phyloP scores from a whole-genome alignment of 345 rosid genomes.

The Brassica rapa region DNA sequence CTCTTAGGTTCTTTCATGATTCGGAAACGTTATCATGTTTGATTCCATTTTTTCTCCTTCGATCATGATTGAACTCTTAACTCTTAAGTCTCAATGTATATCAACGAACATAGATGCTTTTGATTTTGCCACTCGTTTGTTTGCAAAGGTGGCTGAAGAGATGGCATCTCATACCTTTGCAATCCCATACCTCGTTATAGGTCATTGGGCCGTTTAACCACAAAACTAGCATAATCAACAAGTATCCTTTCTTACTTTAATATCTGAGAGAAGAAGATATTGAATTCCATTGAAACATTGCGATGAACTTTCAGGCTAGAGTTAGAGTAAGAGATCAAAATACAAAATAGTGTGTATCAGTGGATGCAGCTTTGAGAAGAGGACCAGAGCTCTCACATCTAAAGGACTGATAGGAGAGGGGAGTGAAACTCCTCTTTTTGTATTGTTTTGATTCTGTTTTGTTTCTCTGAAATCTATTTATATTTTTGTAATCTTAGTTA shows the following conservation, averaged over 20 bases:
- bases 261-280: constrained; percentile 33
- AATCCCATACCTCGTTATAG: neutral
- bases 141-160: neutral
- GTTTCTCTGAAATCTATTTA: neutral
- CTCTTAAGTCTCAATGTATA: too few species aligned
- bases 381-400: neutral
- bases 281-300: constrained; percentile 21
- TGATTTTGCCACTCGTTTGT: neutral
- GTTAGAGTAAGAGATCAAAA: neutral
- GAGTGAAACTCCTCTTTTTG: neutral
- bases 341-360: neutral
- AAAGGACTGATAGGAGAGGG: neutral
- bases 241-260: neutral
- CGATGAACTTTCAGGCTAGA: neutral
- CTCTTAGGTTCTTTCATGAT: too few species aligned
- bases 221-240: neutral
- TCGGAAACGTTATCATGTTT: neutral
- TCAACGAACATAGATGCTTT: too few species aligned
- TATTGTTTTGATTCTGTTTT: neutral
- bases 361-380: neutral
- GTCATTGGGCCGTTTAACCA: neutral
- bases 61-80: neutral
- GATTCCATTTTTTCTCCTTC: neutral
- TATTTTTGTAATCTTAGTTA: neutral
- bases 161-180: neutral